These are phyloP conservation scores for Saccharomyces hybrid DNA, from an alignment of 1,139 yeast genomes.

Conservation along the genomic window DNA sequence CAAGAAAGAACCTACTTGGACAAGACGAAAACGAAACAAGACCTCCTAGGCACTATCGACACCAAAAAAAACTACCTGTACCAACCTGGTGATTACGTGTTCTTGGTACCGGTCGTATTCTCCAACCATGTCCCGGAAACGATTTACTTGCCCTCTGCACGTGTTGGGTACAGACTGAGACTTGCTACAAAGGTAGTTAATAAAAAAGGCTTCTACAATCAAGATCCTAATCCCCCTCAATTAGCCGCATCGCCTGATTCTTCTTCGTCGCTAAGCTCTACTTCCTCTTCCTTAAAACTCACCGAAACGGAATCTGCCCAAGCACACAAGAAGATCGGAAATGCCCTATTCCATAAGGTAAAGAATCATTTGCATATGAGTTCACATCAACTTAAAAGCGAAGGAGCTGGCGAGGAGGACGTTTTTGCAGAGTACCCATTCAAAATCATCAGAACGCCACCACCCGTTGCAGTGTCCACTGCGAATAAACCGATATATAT, in stretches of 20 bases:
- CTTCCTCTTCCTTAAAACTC: constrained; percentile 2
- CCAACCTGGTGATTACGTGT: constrained; percentile 68
- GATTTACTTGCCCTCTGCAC: constrained; percentile 43
- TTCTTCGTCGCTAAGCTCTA: constrained; percentile 1
- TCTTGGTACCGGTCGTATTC: constrained; percentile 60
- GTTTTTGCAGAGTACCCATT: constrained; percentile 25
- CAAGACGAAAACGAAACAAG: constrained; percentile 14
- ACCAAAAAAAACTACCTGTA: constrained; percentile 10
- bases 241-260: not conserved
- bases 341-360: constrained; percentile 20
- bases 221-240: not conserved
- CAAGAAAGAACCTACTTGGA: constrained; percentile 17
- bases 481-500: constrained; percentile 79
- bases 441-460: constrained; percentile 62
- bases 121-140: constrained; percentile 71
- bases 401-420: constrained; percentile 7
- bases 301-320: constrained; percentile 11
- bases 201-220: not conserved
- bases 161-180: constrained; percentile 28
- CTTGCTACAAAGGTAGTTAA: constrained; percentile 16
- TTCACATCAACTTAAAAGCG: constrained; percentile 5
- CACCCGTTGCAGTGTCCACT: constrained; percentile 62
- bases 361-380: constrained; percentile 19
- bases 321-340: constrained; percentile 10
- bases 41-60: constrained; percentile 12